Evolutionary conservation across 106 monocot genomes (phyloP).

Genomic region (Cymbidium sinense): DNA sequence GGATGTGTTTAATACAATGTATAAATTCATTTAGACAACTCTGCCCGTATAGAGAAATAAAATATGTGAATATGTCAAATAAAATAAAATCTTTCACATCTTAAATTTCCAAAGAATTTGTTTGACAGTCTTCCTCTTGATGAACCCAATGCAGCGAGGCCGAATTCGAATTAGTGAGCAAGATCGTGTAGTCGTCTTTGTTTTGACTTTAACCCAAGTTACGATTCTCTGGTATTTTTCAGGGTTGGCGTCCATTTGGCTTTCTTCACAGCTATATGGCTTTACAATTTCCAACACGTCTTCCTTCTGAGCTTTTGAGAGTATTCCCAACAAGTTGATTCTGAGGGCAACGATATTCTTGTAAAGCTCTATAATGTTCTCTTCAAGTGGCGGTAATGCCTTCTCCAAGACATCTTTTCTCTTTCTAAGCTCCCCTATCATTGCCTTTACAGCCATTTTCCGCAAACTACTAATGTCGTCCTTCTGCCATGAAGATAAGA

Average conservation of each 20-base stretch:
- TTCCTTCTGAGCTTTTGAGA: background rate
- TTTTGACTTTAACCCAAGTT: background rate
- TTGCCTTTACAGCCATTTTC: background rate
- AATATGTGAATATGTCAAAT: background rate
- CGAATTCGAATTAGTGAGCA: background rate
- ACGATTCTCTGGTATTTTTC: no score
- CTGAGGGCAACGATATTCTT: background rate
- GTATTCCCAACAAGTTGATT: background rate
- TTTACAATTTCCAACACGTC: background rate
- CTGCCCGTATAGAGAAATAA: no score
- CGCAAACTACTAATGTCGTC: background rate
- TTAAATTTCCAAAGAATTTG: background rate
- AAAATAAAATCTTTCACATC: background rate
- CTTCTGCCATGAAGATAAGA: background rate
- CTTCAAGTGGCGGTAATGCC: background rate
- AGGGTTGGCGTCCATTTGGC: background rate
- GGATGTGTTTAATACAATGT: no score
- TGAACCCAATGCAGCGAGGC: background rate
- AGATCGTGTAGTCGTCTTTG: background rate
- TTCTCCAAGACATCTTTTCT: background rate
- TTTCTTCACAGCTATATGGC: background rate
- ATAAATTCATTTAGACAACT: no score
- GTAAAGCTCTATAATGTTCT: background rate
- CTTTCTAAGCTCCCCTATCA: background rate
- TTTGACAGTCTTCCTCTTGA: background rate